Evolutionary conservation across 352 stramenopile species (phyloP), one percentile per base, ranked within the genome.

Genomic region (Phytophthora multivora): DNA sequence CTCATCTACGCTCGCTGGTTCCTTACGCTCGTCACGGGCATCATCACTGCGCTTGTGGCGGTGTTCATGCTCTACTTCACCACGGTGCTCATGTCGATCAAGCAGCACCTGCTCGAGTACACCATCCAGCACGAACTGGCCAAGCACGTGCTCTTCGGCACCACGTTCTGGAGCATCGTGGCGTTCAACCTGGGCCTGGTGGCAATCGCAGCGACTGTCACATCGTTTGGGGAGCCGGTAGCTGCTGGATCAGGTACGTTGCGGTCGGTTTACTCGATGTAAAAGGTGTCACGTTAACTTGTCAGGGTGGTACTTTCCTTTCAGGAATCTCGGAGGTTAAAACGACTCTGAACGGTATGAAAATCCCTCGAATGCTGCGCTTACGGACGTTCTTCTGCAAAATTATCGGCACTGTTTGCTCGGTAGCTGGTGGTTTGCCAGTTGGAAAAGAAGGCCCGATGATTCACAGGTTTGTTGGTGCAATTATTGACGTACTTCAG

Each of bases 401-500:
- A 70, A 78, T 97, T 28, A 67, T 97, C 4, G 91, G 90, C 12
- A 97, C 83, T 1, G 85, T 96, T 25, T 90, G 90, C 52, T 86
- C 86, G 2, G 91, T 98, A 3, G 73, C 76, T 5, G 89, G 85
- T 8, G 90, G 88, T 0, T 73, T 97, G 8, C 86, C 88, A 12
- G 88, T 98, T 23, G 93, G 93, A 15, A 97, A 94, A 51, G 93
- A 98, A 86, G 93, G 93, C 1, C 93, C 93, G 0, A 92, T 98
- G 74, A 95, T 98, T 57, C 90, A 97, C 69, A 92, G 83, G 85
- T 91, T 49, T 28, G 55, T 49, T n/a, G n/a, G n/a, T n/a, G n/a
- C n/a, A n/a, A n/a, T 25, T 23, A 5, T 40, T 9, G 9, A 10
- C 39, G 25, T 21, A 5, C 9, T 23, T 69, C 83, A 18, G 64